Evolutionary conservation across 2,329 filamentous ascomycete genomes (phyloP).

Genomic region (Penicillium vulpinum): DNA sequence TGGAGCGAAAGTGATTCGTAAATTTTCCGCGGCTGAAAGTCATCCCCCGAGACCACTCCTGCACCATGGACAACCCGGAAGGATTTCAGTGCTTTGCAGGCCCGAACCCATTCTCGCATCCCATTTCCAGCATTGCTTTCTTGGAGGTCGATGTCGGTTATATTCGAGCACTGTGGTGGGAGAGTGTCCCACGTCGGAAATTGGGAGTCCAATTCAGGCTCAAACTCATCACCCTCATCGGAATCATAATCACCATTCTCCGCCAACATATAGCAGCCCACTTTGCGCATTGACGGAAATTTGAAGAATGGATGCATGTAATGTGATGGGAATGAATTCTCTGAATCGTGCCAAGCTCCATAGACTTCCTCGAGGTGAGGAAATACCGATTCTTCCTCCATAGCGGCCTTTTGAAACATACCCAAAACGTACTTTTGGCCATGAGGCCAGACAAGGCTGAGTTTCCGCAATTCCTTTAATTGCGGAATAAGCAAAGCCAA

Average conservation of each 20-base stretch:
- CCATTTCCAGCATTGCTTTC: neutral
- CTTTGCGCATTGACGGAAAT: neutral
- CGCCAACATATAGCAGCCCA: neutral
- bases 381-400: neutral
- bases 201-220: neutral
- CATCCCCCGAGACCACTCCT: neutral
- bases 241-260: neutral
- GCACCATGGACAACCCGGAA: neutral
- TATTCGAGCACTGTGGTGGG: neutral
- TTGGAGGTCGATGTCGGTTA: neutral
- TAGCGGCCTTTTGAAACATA: neutral
- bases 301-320: neutral
- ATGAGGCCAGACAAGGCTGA: neutral
- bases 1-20: neutral
- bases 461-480: neutral
- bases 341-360: neutral
- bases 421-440: neutral
- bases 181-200: neutral
- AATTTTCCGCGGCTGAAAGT: neutral
- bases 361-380: neutral
- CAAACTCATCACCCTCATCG: neutral
- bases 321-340: neutral
- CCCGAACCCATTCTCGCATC: neutral
- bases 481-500: neutral
- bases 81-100: neutral